These are phyloP conservation scores for Entonaema liquescens DNA, from an alignment of 495 filamentous ascomycete genomes.

Conservation along the genomic window DNA sequence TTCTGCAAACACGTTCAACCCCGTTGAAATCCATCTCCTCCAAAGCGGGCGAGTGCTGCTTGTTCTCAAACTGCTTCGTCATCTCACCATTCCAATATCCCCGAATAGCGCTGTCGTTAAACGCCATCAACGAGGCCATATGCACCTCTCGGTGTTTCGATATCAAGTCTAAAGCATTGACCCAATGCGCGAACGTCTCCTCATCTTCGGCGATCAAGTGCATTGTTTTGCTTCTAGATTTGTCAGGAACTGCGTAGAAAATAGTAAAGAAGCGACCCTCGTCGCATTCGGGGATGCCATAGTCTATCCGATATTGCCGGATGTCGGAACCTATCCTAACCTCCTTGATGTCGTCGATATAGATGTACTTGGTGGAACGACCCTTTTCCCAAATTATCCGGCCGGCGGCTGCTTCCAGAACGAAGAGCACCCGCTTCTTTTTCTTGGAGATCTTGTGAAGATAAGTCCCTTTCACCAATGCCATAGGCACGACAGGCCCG, in stretches of 20 bases:
- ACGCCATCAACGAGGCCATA: constrained; percentile 84
- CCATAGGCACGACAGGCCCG: constrained; percentile 74
- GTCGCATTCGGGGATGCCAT: constrained; percentile 67
- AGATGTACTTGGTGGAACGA: constrained; percentile 81
- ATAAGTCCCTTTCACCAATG: constrained; percentile 76
- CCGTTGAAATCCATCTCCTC: constrained; percentile 77
- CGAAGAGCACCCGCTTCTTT: constrained; percentile 77
- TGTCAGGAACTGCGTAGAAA: constrained; percentile 77
- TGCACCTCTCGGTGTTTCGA: constrained; percentile 84
- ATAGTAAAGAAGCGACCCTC: constrained; percentile 87
- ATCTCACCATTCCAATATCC: constrained; percentile 90
- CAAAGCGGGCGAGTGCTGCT: constrained; percentile 63
- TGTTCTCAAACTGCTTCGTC: constrained; percentile 68
- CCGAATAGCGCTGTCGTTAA: constrained; percentile 80
- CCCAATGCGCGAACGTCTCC: constrained; percentile 78
- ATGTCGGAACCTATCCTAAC: constrained; percentile 87
- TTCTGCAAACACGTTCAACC: constrained; percentile 83
- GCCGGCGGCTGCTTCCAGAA: constrained; percentile 79
- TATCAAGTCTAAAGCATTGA: constrained; percentile 78
- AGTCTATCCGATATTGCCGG: constrained; percentile 87
- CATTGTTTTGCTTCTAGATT: constrained; percentile 73
- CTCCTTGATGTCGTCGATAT: constrained; percentile 93
- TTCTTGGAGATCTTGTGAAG: constrained; percentile 87
- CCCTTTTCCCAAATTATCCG: constrained; percentile 88
- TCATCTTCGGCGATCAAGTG: constrained; percentile 82